Conservation (phyloP, 108 stramenopile genomes). For the Cyclotella cryptica region DNA sequence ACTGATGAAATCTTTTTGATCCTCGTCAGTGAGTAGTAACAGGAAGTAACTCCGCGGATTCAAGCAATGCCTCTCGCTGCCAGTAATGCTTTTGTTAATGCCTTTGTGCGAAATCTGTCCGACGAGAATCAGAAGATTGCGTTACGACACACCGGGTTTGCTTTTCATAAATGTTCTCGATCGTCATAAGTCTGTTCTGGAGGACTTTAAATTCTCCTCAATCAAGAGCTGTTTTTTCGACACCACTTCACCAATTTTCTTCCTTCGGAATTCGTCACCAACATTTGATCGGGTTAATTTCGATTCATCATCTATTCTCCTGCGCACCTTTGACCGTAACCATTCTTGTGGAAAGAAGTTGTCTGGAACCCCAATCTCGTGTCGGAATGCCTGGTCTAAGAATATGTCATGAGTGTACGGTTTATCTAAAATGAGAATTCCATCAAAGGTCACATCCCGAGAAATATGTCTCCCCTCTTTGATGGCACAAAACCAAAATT, state of each 20-base stretch:
- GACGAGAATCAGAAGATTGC: background rate
- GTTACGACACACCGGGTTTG: background rate
- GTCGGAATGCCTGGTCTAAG: constrained; percentile 42
- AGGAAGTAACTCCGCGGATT: too few relatives aligned
- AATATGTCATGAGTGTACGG: constrained; percentile 34
- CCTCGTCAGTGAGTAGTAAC: too few relatives aligned
- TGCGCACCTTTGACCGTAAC: constrained; percentile 32
- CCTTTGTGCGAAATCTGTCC: too few relatives aligned
- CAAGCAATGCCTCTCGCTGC: too few relatives aligned
- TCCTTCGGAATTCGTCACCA: constrained; percentile 30
- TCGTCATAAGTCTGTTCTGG: constrained; percentile 19
- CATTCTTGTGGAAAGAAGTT: constrained; percentile 49
- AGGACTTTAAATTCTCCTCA: constrained; percentile 21
- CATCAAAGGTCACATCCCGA: constrained; percentile 34
- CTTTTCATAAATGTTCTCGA: too few relatives aligned
- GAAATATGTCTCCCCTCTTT: constrained; percentile 34
- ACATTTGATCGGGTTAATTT: background rate
- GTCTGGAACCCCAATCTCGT: constrained; percentile 49
- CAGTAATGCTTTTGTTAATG: too few relatives aligned
- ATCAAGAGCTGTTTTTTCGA: constrained; percentile 35
- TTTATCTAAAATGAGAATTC: constrained; percentile 41
- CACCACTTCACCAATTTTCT: constrained; percentile 24
- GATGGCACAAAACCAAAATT: constrained; percentile 35
- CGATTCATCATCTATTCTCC: constrained; percentile 5
- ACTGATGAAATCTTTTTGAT: too few relatives aligned